These are phyloP conservation scores for Neolentinus lepideus DNA, from an alignment of 1,284 basidiomycete genomes.

Conservation along the genomic window DNA sequence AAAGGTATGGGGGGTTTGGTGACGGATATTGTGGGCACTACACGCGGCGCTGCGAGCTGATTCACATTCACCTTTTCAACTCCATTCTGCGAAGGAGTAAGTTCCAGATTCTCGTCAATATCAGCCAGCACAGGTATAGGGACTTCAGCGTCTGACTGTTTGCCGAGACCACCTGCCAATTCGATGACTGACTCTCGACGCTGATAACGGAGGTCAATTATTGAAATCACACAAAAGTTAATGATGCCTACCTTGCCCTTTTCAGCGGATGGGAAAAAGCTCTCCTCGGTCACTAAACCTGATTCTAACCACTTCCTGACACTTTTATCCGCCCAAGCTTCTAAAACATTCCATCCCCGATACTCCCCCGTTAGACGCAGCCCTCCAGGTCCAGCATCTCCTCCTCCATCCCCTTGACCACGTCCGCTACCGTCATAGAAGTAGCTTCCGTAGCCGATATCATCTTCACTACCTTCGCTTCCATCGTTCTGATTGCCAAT, in stretches of 20 bases:
- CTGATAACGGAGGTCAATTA: conserved; percentile 3
- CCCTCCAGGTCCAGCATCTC: conserved; percentile 61
- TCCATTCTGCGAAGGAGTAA: neutral
- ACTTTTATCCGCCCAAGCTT: conserved; percentile 87
- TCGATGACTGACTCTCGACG: neutral
- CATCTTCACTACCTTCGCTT: conserved; percentile 70
- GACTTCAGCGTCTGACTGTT: conserved; percentile 24
- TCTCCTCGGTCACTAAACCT: conserved; percentile 53
- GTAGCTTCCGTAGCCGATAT: conserved; percentile 81
- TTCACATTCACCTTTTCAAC: conserved; percentile 3
- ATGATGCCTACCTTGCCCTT: conserved; percentile 40
- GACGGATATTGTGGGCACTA: conserved; percentile 49
- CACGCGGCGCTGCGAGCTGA: conserved; percentile 7
- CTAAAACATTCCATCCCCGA: conserved; percentile 83
- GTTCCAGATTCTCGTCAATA: neutral
- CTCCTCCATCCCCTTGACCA: conserved; percentile 68
- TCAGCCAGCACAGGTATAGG: conserved; percentile 28
- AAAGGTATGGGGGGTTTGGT: conserved; percentile 63
- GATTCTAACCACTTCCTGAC: conserved; percentile 78
- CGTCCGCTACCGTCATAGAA: conserved; percentile 75
- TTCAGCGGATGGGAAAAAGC: conserved; percentile 25
- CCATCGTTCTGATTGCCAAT: conserved; percentile 47
- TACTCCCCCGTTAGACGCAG: conserved; percentile 77
- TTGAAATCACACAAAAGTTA: conserved; percentile 4
- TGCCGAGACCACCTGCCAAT: neutral